Evolutionary conservation across 2,329 filamentous ascomycete genomes (phyloP), one percentile per base, ranked within the genome.

Genomic region (Triangularia setosa): DNA sequence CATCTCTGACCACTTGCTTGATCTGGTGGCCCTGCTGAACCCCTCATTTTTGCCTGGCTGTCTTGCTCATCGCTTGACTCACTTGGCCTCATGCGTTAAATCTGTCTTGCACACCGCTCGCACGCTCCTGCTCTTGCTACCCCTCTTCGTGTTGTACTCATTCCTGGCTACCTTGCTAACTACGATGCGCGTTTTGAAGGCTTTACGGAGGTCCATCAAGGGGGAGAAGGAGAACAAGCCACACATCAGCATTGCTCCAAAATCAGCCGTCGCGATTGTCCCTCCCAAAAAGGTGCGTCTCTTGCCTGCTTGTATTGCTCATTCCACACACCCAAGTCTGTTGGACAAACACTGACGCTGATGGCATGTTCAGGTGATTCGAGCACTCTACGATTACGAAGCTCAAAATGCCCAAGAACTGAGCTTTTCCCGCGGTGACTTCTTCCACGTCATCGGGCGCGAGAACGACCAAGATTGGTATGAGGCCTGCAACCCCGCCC

Each of bases 391-490:
- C 83, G 92, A 96, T 77, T 96, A 96, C 79, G 85, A 90, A 73
- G 91, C 93, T 65, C 85, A 90, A 73, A 87, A 87, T 65, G 79
- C 80, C 61, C 90, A 94, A 75, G 89, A 97, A 80, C 83, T 99
- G 72, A 90, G 90, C 75, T 99, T 99, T 79, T 92, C 89, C 69
- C 91, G 92, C 75, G 95, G 95, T 74, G 95, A 99, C 77, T 99
- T 98, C 78, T 95, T 99, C 76, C 94, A 98, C 81, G 95, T 99
- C 69, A 94, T 98, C 77, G 92, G 91, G 73, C 90, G 94, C 77
- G 95, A 98, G 80, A 90, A 97, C 82, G 94, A 98, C 76, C 80
- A 82, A 48, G 92, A 97, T 75, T 99, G 95, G 94, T 99, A 97
- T 83, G 95, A 98, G 79, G 95, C 94, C 63, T 98, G 93, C 83